Percentiles rank a stretch among this genome's conserved stretches.
phyloP scores from a whole-genome alignment of 2,329 filamentous ascomycete genomes.

The Arthroderma sp. region DNA sequence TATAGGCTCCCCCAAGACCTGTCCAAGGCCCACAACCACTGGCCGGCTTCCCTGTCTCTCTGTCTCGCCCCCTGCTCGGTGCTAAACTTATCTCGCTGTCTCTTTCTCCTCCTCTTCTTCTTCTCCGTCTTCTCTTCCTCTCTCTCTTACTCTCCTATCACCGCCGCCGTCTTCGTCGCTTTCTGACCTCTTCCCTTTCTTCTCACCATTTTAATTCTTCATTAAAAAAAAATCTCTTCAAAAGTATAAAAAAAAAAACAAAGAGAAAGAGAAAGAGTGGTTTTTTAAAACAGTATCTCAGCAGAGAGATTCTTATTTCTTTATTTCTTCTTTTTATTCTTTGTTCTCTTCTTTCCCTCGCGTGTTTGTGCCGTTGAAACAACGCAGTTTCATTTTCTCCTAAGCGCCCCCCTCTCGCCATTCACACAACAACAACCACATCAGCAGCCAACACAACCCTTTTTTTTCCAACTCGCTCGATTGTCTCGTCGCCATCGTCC shows the following conservation, averaged over 20 bases:
- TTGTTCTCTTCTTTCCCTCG: no score
- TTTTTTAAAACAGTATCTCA: no score
- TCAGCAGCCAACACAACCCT: background rate
- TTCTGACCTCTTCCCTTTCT: conserved; percentile 13
- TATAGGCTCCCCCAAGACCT: background rate
- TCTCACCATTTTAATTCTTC: no score
- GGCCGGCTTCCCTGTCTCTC: no score
- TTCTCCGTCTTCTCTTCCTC: conserved; percentile 11
- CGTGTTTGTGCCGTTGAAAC: no score
- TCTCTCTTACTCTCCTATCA: conserved; percentile 14
- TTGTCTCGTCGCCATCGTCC: background rate
- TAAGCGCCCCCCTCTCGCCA: conserved; percentile 6
- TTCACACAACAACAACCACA: conserved; percentile 1
- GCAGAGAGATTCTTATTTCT: no score
- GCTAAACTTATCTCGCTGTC: background rate
- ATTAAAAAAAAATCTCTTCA: no score
- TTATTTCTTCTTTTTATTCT: no score
- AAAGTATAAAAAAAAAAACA: no score
- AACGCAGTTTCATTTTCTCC: conserved; percentile 6
- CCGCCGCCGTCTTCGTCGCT: conserved; percentile 14
- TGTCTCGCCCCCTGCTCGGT: background rate
- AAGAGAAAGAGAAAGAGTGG: no score
- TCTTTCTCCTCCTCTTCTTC: conserved; percentile 2
- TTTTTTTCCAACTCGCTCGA: background rate
- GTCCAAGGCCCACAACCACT: background rate